Percentiles rank a stretch among this genome's conserved stretches.
Evolutionary conservation across 2,329 filamentous ascomycete genomes (phyloP).

Genomic region (Fusarium multiceps): DNA sequence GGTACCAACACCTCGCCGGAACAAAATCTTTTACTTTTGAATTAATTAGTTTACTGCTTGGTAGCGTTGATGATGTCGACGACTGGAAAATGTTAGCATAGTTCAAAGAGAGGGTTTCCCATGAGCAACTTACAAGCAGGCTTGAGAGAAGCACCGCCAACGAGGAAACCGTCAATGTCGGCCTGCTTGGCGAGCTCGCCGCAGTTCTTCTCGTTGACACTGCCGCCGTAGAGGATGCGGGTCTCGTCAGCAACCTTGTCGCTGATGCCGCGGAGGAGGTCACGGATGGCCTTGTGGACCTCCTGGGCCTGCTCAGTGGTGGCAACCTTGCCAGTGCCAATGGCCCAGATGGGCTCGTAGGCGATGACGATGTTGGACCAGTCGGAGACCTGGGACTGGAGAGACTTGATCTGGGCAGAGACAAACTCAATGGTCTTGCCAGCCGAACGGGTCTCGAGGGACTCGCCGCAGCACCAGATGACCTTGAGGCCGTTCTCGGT

Average conservation of each 20-base stretch:
- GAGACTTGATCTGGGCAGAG: conserved; percentile 85
- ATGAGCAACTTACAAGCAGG: conserved; percentile 79
- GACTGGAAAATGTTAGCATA: conserved; percentile 51
- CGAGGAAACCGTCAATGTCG: conserved; percentile 98
- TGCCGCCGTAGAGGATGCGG: conserved; percentile 95
- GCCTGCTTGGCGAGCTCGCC: conserved; percentile 88
- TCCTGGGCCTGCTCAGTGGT: conserved; percentile 92
- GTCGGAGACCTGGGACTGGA: conserved; percentile 80
- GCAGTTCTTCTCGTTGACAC: conserved; percentile 98
- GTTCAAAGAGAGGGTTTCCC: conserved; percentile 8
- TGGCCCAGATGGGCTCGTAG: conserved; percentile 99
- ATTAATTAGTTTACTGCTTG: conserved; percentile 56
- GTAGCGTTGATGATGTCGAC: conserved; percentile 69
- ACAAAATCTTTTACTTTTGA: conserved; percentile 32
- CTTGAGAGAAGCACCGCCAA: conserved; percentile 96
- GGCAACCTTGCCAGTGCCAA: conserved; percentile 93
- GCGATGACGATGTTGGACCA: conserved; percentile 97
- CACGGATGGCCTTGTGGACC: conserved; percentile 90
- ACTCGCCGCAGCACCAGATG: conserved; percentile 98
- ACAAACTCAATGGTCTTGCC: conserved; percentile 87
- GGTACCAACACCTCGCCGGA: conserved; percentile 11
- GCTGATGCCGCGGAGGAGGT: conserved; percentile 84
- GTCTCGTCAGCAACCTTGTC: conserved; percentile 84
- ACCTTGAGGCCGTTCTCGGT: conserved; percentile 87
- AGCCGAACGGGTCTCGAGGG: conserved; percentile 88